These are phyloP conservation scores for Fraxinus dipetala DNA, from an alignment of 305 asterid genomes.

Conservation along the genomic window DNA sequence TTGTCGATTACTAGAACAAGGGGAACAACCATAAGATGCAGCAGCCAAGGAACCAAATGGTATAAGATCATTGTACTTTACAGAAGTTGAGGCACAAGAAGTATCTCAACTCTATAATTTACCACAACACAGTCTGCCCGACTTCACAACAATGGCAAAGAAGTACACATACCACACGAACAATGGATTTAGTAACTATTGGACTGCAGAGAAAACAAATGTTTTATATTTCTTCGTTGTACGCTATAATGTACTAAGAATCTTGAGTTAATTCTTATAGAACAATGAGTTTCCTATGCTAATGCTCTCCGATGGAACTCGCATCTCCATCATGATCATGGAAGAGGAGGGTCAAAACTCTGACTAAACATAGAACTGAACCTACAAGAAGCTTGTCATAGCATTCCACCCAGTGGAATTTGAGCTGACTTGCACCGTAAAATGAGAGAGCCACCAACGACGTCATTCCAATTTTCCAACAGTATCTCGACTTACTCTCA, in stretches of 20 bases:
- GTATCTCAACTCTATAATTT: background rate
- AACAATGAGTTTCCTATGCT: constrained; percentile 65
- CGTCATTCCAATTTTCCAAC: constrained; percentile 61
- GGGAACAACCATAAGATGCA: background rate
- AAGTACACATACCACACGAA: background rate
- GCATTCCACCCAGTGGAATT: constrained; percentile 94
- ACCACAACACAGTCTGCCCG: background rate
- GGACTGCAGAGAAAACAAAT: background rate
- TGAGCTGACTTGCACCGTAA: constrained; percentile 95
- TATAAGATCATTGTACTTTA: background rate
- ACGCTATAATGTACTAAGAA: constrained; percentile 16
- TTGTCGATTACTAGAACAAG: background rate
- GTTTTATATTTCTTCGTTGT: background rate
- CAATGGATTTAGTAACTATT: background rate
- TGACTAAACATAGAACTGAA: constrained; percentile 82
- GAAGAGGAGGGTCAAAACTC: constrained; percentile 79
- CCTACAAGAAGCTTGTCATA: constrained; percentile 95
- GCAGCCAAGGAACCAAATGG: background rate
- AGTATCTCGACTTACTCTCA: background rate
- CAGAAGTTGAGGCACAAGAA: background rate
- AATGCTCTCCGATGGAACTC: constrained; percentile 40
- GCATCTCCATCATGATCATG: constrained; percentile 59
- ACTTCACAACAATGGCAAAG: background rate
- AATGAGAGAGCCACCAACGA: constrained; percentile 96
- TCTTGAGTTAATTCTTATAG: constrained; percentile 26